phyloP scores from a whole-genome alignment of 768 basidiomycete species.

The Trametes cinnabarina region DNA sequence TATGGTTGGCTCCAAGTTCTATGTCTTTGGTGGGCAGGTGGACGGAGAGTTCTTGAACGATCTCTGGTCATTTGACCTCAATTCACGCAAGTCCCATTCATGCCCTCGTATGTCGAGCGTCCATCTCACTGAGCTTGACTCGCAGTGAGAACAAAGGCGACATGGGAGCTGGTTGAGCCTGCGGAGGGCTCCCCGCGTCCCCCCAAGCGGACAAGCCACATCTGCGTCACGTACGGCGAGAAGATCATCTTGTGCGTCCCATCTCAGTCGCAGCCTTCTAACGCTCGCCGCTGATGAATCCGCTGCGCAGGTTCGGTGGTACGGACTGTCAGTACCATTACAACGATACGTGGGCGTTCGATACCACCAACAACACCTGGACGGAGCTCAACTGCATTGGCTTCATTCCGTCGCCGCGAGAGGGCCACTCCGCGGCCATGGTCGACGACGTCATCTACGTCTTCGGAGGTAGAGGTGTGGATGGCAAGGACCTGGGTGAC shows the following conservation, averaged over 20 bases:
- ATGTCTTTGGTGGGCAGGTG: conserved; percentile 95
- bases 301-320: conserved; percentile 81
- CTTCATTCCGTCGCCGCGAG: conserved; percentile 91
- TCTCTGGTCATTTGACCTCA: conserved; percentile 94
- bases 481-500: conserved; percentile 93
- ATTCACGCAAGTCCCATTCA: conserved; percentile 64
- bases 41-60: conserved; percentile 94
- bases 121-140: neutral
- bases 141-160: conserved; percentile 75
- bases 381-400: conserved; percentile 93
- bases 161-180: conserved; percentile 81
- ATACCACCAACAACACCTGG: conserved; percentile 78
- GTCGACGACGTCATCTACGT: conserved; percentile 98
- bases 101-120: conserved; percentile 1
- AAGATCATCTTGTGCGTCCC: conserved; percentile 75
- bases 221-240: conserved; percentile 79
- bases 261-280: conserved; percentile 7
- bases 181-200: conserved; percentile 54
- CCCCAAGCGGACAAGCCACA: conserved; percentile 88
- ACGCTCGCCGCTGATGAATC: neutral
- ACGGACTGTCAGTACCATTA: conserved; percentile 99
- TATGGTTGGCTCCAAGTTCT: conserved; percentile 89
- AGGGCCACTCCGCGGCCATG: conserved; percentile 94
- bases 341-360: conserved; percentile 98
- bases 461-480: conserved; percentile 95